These are phyloP conservation scores for Cytospora chrysosperma DNA, from an alignment of 2,329 filamentous ascomycete genomes.

Conservation along the genomic window DNA sequence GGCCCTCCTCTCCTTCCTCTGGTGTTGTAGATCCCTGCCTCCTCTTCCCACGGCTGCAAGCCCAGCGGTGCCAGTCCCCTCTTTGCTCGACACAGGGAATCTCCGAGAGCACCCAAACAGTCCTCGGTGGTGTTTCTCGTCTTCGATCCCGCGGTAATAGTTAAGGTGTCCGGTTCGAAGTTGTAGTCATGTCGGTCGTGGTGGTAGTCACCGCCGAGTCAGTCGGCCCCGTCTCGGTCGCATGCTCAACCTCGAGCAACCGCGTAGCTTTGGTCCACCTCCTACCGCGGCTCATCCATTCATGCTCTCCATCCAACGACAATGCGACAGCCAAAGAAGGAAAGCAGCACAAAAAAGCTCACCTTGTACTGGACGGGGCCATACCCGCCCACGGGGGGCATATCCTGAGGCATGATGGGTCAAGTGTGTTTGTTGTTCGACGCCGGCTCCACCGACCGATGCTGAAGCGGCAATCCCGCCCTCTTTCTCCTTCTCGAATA, in stretches of 20 bases:
- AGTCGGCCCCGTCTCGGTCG: neutral
- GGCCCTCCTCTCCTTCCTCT: neutral
- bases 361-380: conserved; percentile 97
- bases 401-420: conserved; percentile 88
- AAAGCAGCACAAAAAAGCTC: conserved; percentile 30
- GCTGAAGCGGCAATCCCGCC: neutral
- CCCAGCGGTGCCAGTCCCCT: too few relatives aligned
- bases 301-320: neutral
- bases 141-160: too few relatives aligned
- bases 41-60: neutral
- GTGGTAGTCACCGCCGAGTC: neutral
- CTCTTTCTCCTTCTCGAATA: neutral
- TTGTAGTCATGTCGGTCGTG: neutral
- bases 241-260: neutral
- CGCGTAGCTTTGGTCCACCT: neutral
- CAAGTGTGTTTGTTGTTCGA: conserved; percentile 1
- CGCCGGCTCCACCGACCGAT: conserved; percentile 1
- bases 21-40: neutral
- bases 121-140: too few relatives aligned
- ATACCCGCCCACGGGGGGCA: conserved; percentile 94
- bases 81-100: too few relatives aligned
- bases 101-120: too few relatives aligned
- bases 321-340: neutral
- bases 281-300: neutral
- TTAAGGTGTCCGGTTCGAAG: neutral